Conservation (phyloP, 306 rosid species). For the Cucurbita ficifolia region DNA sequence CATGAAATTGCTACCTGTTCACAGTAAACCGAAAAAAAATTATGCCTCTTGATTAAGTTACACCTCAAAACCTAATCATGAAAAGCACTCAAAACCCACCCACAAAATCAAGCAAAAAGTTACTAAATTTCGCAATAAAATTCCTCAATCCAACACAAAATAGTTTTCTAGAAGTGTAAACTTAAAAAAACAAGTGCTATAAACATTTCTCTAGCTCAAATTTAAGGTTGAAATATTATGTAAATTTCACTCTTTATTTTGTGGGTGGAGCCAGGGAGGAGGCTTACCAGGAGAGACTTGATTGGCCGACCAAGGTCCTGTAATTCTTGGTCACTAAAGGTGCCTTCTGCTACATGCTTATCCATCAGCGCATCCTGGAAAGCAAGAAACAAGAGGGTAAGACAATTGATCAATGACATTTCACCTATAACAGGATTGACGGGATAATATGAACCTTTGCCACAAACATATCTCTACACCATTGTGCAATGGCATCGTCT, state of each 20-base stretch:
- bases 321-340: conserved; percentile 48
- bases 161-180: not conserved
- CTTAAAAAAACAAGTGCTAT: not conserved
- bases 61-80: not conserved
- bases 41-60: no score
- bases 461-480: conserved; percentile 84
- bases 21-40: not conserved
- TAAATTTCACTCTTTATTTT: not conserved
- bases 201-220: no score
- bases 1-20: conserved; percentile 63
- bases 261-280: not conserved
- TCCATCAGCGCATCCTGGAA: conserved; percentile 75
- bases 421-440: not conserved
- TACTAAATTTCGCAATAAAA: not conserved
- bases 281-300: conserved; percentile 74
- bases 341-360: conserved; percentile 54
- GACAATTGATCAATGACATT: not conserved
- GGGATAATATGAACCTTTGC: conserved; percentile 38
- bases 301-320: conserved; percentile 47
- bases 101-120: not conserved
- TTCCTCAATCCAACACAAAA: not conserved
- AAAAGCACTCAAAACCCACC: not conserved
- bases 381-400: not conserved
- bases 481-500: conserved; percentile 84
- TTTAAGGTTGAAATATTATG: not conserved